Evolutionary conservation across 768 basidiomycete genomes (phyloP).

Genomic region (Termitomyces sp.): DNA sequence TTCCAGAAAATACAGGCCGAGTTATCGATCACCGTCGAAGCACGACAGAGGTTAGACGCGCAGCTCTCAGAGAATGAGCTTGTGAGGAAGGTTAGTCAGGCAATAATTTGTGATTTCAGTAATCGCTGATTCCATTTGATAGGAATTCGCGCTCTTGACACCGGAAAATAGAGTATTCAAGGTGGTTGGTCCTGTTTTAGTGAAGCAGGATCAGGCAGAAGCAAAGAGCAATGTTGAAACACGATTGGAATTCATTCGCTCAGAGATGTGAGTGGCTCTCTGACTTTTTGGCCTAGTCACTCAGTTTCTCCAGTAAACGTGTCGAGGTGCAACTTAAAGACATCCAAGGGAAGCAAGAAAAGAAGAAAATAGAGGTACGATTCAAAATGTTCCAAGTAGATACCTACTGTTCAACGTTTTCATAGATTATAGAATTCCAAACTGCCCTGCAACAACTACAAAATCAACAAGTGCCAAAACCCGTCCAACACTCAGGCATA

Average conservation of each 20-base stretch:
- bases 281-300: neutral
- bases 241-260: conserved; percentile 80
- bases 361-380: conserved; percentile 77
- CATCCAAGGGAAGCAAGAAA: conserved; percentile 67
- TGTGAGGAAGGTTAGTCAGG: conserved; percentile 69
- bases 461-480: conserved; percentile 20
- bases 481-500: conserved; percentile 3
- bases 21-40: conserved; percentile 67
- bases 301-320: conserved; percentile 45
- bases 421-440: conserved; percentile 66
- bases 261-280: conserved; percentile 68
- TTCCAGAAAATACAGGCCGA: conserved; percentile 82
- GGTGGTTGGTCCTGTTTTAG: conserved; percentile 84
- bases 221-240: conserved; percentile 87
- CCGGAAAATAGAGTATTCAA: conserved; percentile 83
- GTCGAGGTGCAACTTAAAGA: conserved; percentile 83
- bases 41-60: conserved; percentile 81
- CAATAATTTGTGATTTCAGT: neutral
- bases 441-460: conserved; percentile 43
- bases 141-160: conserved; percentile 82
- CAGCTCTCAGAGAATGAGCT: conserved; percentile 89
- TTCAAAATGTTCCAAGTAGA: conserved; percentile 5
- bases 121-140: conserved; percentile 4
- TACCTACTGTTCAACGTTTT: conserved; percentile 9
- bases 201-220: conserved; percentile 84